phyloP scores from a whole-genome alignment of 495 filamentous ascomycete species.

The Lasiosphaeriaceae sp. region DNA sequence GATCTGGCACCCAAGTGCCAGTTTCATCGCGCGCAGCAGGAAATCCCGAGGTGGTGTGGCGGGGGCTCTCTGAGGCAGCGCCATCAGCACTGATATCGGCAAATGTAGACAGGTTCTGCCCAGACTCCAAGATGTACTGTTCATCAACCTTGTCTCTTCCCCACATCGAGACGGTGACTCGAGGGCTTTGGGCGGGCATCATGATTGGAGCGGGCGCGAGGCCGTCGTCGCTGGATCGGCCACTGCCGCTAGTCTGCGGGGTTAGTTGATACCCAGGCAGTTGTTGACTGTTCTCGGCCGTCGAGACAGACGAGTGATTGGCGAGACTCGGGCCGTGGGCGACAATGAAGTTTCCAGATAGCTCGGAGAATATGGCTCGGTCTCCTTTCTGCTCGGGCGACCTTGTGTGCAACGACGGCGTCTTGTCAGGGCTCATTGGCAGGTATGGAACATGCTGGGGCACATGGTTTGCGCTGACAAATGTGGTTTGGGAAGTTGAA shows the following conservation, averaged over 20 bases:
- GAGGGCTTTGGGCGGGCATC: conserved; percentile 43
- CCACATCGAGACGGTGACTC: conserved; percentile 49
- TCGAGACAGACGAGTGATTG: conserved; percentile 27
- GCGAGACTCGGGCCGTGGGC: conserved; percentile 20
- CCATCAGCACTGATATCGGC: conserved; percentile 7
- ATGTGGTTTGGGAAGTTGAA: conserved; percentile 11
- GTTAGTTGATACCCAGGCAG: conserved; percentile 35
- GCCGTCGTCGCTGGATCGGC: conserved; percentile 46
- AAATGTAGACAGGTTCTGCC: conserved; percentile 6
- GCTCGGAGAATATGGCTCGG: conserved; percentile 14
- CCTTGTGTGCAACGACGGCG: conserved; percentile 25
- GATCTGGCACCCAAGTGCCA: conserved; percentile 36
- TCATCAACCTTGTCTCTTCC: conserved; percentile 29
- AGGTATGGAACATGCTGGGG: conserved; percentile 15
- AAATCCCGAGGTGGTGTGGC: conserved; percentile 1
- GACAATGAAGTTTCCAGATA: conserved; percentile 10
- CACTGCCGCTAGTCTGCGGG: conserved; percentile 45
- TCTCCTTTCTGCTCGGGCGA: conserved; percentile 22
- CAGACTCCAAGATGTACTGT: conserved; percentile 26
- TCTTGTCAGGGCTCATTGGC: conserved; percentile 33
- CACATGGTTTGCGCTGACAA: conserved; percentile 5
- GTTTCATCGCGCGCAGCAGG: conserved; percentile 29
- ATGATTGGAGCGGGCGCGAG: conserved; percentile 30
- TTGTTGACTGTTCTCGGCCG: conserved; percentile 20
- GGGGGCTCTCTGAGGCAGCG: conserved; percentile 1